These are phyloP conservation scores for Alternaria sp. DNA, from an alignment of 2,329 filamentous ascomycete species.

Conservation along the genomic window DNA sequence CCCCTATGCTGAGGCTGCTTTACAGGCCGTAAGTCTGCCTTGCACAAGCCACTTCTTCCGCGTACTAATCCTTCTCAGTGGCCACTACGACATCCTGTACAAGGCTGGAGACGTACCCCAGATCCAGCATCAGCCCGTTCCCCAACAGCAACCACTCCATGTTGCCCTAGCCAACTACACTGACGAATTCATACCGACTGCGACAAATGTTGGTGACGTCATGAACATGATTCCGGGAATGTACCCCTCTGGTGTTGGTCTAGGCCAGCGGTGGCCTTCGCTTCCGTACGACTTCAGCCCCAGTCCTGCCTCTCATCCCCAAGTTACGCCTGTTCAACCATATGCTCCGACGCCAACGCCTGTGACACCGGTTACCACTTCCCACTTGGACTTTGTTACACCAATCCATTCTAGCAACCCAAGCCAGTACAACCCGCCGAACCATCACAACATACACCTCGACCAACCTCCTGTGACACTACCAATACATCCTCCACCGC, in stretches of 20 bases:
- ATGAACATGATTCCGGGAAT: constrained; percentile 57
- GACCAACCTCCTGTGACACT: constrained; percentile 45
- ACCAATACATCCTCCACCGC: constrained; percentile 41
- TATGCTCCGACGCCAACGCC: constrained; percentile 43
- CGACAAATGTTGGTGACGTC: constrained; percentile 44
- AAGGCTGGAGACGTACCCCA: constrained; percentile 63
- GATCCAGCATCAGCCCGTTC: constrained; percentile 35
- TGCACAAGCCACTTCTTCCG: background rate
- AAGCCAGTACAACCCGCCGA: constrained; percentile 35
- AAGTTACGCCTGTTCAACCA: constrained; percentile 43
- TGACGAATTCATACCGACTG: constrained; percentile 53
- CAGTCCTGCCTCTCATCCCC: constrained; percentile 41
- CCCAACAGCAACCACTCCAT: constrained; percentile 42
- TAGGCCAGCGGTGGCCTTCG: constrained; percentile 45
- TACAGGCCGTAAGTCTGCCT: constrained; percentile 67
- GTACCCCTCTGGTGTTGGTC: constrained; percentile 46
- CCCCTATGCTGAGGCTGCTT: constrained; percentile 72
- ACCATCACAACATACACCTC: constrained; percentile 43
- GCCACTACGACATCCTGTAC: constrained; percentile 96
- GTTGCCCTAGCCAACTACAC: constrained; percentile 49
- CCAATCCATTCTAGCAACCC: constrained; percentile 38
- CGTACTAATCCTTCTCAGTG: constrained; percentile 56
- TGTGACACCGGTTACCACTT: constrained; percentile 37
- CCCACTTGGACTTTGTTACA: constrained; percentile 46
- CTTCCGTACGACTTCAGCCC: constrained; percentile 48